These are phyloP conservation scores for Rhizopogon vulgaris DNA, from an alignment of 768 basidiomycete genomes.

Conservation along the genomic window DNA sequence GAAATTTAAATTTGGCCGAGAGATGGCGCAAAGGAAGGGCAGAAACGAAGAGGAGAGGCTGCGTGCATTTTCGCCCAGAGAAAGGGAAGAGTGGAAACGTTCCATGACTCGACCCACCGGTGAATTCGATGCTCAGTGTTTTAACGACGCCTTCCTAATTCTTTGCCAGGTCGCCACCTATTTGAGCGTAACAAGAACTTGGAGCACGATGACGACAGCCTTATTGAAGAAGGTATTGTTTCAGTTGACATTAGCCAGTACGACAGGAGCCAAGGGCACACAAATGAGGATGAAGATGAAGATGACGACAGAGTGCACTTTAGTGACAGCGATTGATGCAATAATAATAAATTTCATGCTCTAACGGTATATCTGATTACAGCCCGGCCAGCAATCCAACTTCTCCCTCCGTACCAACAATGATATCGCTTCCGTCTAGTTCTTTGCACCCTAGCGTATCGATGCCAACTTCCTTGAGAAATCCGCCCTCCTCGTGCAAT, in stretches of 20 bases:
- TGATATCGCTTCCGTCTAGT: conserved; percentile 44
- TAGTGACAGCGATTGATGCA: conserved; percentile 77
- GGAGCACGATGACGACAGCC: conserved; percentile 63
- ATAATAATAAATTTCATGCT: conserved; percentile 6
- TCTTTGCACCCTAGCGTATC: conserved; percentile 54
- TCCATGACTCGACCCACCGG: conserved; percentile 60
- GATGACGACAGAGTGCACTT: conserved; percentile 67
- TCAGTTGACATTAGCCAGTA: conserved; percentile 91
- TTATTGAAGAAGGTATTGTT: conserved; percentile 80
- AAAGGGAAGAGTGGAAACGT: conserved; percentile 79
- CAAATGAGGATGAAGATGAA: conserved; percentile 47
- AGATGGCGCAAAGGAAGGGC: conserved; percentile 49
- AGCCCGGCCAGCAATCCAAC: conserved; percentile 57
- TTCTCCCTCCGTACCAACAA: conserved; percentile 49
- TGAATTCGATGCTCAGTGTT: conserved; percentile 26
- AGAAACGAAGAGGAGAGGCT: conserved; percentile 77
- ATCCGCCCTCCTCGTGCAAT: conserved; percentile 51
- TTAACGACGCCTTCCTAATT: conserved; percentile 4
- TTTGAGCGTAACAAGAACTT: conserved; percentile 81
- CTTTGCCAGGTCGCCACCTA: conserved; percentile 73
- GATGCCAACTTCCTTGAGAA: conserved; percentile 51
- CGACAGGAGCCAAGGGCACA: conserved; percentile 53
- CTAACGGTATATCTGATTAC: conserved; percentile 23
- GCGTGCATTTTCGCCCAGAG: conserved; percentile 66
- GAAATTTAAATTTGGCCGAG: conserved; percentile 74